Conservation (phyloP, 495 filamentous ascomycete genomes). For the Penicillium pancosmium region DNA sequence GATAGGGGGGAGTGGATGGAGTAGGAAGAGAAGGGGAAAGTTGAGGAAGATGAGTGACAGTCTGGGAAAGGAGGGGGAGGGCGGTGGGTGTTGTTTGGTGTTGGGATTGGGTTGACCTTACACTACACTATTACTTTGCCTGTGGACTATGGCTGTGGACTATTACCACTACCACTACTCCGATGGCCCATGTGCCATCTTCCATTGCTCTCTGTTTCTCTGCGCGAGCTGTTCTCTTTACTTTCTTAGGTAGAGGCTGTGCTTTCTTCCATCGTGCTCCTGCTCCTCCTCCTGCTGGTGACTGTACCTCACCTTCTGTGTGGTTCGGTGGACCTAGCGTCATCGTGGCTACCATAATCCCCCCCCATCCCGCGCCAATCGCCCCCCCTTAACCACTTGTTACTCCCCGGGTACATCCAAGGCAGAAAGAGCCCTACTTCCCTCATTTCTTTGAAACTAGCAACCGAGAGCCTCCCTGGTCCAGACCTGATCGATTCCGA, state of each 20-base stretch:
- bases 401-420: slow-evolving; percentile 11
- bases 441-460: slow-evolving; percentile 8
- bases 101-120: slow-evolving; percentile 31
- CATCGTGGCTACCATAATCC: slow-evolving; percentile 36
- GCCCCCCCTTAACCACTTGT: slow-evolving; percentile 26
- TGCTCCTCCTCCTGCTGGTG: no score
- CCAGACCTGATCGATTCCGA: neutral
- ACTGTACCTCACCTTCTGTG: slow-evolving; percentile 39
- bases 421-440: slow-evolving; percentile 9
- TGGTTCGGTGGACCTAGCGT: slow-evolving; percentile 49
- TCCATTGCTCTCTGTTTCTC: slow-evolving; percentile 4
- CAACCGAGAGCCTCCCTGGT: neutral
- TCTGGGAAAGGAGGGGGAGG: slow-evolving; percentile 23
- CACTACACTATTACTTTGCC: neutral
- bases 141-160: no score
- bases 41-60: slow-evolving; percentile 15
- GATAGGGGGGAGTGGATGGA: slow-evolving; percentile 25
- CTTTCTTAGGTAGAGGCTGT: no score
- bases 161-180: no score
- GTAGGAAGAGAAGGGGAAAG: slow-evolving; percentile 20
- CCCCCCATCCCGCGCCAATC: slow-evolving; percentile 48
- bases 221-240: no score
- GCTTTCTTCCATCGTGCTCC: no score
- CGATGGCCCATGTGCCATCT: slow-evolving; percentile 5
- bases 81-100: slow-evolving; percentile 32